phyloP scores from a whole-genome alignment of 768 basidiomycete species.

The Gelatoporia subvermispora region DNA sequence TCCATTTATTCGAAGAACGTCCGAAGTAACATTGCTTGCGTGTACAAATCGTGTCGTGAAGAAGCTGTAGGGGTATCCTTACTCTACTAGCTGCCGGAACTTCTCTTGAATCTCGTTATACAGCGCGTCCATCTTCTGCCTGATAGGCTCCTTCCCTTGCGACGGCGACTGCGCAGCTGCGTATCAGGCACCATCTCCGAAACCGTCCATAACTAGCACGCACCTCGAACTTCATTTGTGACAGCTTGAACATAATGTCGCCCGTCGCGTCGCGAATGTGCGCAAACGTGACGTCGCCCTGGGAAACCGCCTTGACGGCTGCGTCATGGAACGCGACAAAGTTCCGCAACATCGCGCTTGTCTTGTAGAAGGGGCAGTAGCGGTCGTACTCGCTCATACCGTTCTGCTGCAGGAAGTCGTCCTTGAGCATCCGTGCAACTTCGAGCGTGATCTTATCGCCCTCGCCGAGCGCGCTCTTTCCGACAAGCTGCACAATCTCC shows the following conservation, averaged over 20 bases:
- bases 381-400: conserved; percentile 98
- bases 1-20: too few relatives aligned
- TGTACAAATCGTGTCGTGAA: conserved; percentile 1
- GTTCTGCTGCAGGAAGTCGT: conserved; percentile 96
- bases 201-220: conserved; percentile 15
- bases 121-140: conserved; percentile 75
- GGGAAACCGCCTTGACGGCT: conserved; percentile 81
- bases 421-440: conserved; percentile 95
- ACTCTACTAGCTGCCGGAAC: conserved; percentile 84
- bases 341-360: conserved; percentile 90
- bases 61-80: conserved; percentile 24
- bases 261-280: conserved; percentile 82
- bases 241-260: conserved; percentile 95
- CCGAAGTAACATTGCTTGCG: neutral
- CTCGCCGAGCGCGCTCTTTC: conserved; percentile 96
- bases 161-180: conserved; percentile 66
- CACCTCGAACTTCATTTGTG: conserved; percentile 99
- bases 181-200: conserved; percentile 1
- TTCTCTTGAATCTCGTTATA: conserved; percentile 88
- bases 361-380: conserved; percentile 99
- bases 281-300: conserved; percentile 78
- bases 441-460: conserved; percentile 98
- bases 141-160: conserved; percentile 80
- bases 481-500: conserved; percentile 99
- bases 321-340: conserved; percentile 91